Evolutionary conservation across 139 green algal genomes (phyloP).

Genomic region (Picochlorum sp.): DNA sequence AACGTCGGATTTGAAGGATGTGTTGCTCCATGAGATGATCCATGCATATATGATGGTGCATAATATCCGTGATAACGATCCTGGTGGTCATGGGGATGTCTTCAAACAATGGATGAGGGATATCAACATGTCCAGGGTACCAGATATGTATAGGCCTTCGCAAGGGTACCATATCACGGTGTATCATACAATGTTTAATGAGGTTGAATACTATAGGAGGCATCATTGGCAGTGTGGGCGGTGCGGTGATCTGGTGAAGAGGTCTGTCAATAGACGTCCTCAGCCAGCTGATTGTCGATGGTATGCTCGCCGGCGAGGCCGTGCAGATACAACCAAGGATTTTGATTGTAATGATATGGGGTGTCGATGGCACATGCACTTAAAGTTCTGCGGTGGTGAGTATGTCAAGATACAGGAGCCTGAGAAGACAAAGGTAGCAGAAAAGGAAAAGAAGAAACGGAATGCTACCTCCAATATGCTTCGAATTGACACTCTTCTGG

Average conservation of each 20-base stretch:
- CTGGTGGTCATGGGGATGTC: slow-evolving; percentile 46
- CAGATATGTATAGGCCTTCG: slow-evolving; percentile 48
- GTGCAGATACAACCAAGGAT: slow-evolving; percentile 1
- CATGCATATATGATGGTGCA: slow-evolving; percentile 59
- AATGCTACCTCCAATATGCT: not conserved
- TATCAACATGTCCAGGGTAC: slow-evolving; percentile 45
- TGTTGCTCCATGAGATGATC: slow-evolving; percentile 51
- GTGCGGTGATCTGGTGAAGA: slow-evolving; percentile 43
- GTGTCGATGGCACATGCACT: slow-evolving; percentile 52
- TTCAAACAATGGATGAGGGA: slow-evolving; percentile 44
- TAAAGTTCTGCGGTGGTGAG: slow-evolving; percentile 41
- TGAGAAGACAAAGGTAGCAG: slow-evolving; percentile 4
- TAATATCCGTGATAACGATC: slow-evolving; percentile 42
- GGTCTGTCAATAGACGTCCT: slow-evolving; percentile 55
- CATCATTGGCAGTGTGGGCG: slow-evolving; percentile 48
- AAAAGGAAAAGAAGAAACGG: slow-evolving; percentile 8
- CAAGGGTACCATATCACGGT: slow-evolving; percentile 61
- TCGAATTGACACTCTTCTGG: not conserved
- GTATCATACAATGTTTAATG: slow-evolving; percentile 50
- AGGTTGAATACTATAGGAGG: slow-evolving; percentile 50
- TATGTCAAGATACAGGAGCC: slow-evolving; percentile 44
- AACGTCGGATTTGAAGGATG: slow-evolving; percentile 61
- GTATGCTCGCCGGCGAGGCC: not conserved
- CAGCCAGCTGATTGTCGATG: slow-evolving; percentile 57
- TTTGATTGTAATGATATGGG: slow-evolving; percentile 35